Evolutionary conservation across 2,329 filamentous ascomycete species (phyloP).

Genomic region (Colletotrichum tropicicola): DNA sequence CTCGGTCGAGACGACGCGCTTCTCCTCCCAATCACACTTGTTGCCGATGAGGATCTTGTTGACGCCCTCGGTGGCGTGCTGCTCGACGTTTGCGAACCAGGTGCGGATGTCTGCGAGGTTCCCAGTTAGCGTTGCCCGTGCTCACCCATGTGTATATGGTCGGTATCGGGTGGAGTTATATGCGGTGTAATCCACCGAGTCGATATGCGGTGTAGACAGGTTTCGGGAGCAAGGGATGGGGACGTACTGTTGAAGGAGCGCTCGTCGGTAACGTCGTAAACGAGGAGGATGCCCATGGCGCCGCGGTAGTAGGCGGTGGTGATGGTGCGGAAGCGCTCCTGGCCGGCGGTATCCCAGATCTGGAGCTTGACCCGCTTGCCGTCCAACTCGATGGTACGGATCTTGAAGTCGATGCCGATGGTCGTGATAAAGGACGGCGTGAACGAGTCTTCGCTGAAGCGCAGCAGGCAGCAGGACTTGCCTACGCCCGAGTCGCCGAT

Average conservation of each 20-base stretch:
- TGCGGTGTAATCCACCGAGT: background rate
- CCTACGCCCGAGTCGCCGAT: constrained; percentile 97
- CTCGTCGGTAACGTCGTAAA: constrained; percentile 98
- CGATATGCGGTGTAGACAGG: background rate
- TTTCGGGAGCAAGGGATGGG: background rate
- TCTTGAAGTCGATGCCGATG: constrained; percentile 99
- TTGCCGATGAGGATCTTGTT: constrained; percentile 99
- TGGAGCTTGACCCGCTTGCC: constrained; percentile 99
- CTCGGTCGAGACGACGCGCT: constrained; percentile 92
- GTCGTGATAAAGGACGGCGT: constrained; percentile 98
- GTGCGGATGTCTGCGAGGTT: constrained; percentile 85
- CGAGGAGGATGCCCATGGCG: constrained; percentile 96
- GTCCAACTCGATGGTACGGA: constrained; percentile 97
- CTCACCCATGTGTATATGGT: background rate
- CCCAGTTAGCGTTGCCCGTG: constrained; percentile 32
- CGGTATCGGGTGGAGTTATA: background rate
- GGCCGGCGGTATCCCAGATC: constrained; percentile 99
- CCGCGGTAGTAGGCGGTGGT: constrained; percentile 98
- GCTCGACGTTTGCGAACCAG: constrained; percentile 99
- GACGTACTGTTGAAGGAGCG: constrained; percentile 90
- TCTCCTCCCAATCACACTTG: constrained; percentile 99
- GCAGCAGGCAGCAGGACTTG: constrained; percentile 95
- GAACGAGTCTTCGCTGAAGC: constrained; percentile 97
- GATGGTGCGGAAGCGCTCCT: constrained; percentile 98
- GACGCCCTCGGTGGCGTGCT: constrained; percentile 97